phyloP scores from a whole-genome alignment of 1,284 basidiomycete species.

The Trichosporon ovoides region DNA sequence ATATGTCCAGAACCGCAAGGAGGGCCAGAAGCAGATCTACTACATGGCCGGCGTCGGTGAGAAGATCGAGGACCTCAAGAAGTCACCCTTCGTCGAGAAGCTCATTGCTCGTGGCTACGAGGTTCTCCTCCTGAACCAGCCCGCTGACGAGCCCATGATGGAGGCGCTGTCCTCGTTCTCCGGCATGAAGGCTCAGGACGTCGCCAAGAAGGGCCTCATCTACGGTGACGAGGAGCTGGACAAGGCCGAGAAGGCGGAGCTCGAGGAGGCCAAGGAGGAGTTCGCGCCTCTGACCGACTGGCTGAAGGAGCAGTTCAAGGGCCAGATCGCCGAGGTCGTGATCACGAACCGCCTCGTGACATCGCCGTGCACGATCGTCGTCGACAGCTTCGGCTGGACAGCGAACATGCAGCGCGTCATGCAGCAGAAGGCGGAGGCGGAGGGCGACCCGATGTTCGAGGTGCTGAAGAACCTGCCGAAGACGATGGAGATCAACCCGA shows the following conservation, averaged over 20 bases:
- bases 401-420: slow-evolving; percentile 65
- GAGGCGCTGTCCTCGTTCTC: slow-evolving; percentile 57
- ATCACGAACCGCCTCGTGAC: slow-evolving; percentile 85
- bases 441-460: slow-evolving; percentile 51
- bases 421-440: slow-evolving; percentile 46
- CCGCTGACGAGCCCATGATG: slow-evolving; percentile 82
- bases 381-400: slow-evolving; percentile 72
- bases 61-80: slow-evolving; percentile 60
- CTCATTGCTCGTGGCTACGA: slow-evolving; percentile 88
- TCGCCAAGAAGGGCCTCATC: slow-evolving; percentile 83
- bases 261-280: slow-evolving; percentile 65
- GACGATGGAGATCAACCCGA: slow-evolving; percentile 88
- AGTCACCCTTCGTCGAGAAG: slow-evolving; percentile 91
- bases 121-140: slow-evolving; percentile 76
- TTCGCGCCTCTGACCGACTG: slow-evolving; percentile 87
- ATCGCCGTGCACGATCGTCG: slow-evolving; percentile 87
- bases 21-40: slow-evolving; percentile 73
- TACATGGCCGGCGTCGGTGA: slow-evolving; percentile 68
- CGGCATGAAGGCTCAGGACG: slow-evolving; percentile 81
- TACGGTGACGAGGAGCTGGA: slow-evolving; percentile 77
- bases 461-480: slow-evolving; percentile 56
- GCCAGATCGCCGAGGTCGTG: slow-evolving; percentile 73
- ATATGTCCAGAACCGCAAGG: slow-evolving; percentile 77
- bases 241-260: slow-evolving; percentile 72
- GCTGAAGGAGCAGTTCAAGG: slow-evolving; percentile 69